A percentile compares a stretch with the other conserved stretches of the same genome.
phyloP scores from a whole-genome alignment of 306 rosid genomes.

The Vicia sativa region DNA sequence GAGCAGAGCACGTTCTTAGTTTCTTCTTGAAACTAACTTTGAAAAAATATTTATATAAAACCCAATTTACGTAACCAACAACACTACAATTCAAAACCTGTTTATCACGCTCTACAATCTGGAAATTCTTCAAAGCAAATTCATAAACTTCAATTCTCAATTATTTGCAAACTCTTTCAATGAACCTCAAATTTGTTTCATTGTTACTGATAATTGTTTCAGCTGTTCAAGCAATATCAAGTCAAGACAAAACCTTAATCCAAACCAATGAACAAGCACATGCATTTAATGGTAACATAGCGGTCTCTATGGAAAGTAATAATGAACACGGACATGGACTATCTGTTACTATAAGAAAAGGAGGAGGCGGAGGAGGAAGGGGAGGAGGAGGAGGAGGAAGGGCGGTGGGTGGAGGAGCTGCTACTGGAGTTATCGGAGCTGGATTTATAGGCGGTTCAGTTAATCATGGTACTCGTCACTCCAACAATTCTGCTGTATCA shows the following conservation, averaged over 20 bases:
- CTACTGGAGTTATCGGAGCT: background rate
- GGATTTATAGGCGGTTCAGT: constrained; percentile 10
- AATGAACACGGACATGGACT: constrained; percentile 11
- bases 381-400: background rate
- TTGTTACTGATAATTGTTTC: background rate
- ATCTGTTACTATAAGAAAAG: background rate
- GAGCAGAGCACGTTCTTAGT: no score
- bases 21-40: no score
- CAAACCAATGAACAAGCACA: no score
- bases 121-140: no score
- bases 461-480: background rate
- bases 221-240: background rate
- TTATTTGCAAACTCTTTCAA: background rate
- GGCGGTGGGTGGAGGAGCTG: background rate
- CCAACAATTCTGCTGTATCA: constrained; percentile 26
- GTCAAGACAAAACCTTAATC: background rate
- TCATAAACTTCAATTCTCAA: no score
- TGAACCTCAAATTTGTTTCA: background rate
- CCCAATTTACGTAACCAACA: no score
- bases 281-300: constrained; percentile 21
- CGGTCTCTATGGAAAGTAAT: constrained; percentile 5
- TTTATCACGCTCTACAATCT: no score
- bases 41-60: no score
- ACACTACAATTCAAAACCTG: no score
- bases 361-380: background rate